A percentile compares a stretch with the other conserved stretches of the same genome.
Evolutionary conservation across 176 grass and related monocot species (phyloP).

Genomic region (Juncus effusus): DNA sequence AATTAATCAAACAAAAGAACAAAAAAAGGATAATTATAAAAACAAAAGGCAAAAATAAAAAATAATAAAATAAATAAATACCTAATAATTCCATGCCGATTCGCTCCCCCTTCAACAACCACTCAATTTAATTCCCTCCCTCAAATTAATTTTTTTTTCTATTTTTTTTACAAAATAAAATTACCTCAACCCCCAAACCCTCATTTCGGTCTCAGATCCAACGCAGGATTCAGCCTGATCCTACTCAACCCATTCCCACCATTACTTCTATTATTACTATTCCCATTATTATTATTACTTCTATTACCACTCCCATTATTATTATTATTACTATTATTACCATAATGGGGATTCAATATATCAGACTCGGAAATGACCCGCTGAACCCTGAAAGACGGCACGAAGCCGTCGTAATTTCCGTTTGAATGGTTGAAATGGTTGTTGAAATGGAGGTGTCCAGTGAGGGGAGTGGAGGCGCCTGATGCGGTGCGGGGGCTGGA

Average conservation of each 20-base stretch:
- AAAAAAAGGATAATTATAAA: background rate
- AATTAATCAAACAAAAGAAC: background rate
- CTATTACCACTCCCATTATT: too few relatives aligned
- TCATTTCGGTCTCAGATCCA: slow-evolving; percentile 45
- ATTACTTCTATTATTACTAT: background rate
- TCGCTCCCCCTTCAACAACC: slow-evolving; percentile 1
- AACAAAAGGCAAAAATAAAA: too few relatives aligned
- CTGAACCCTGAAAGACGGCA: slow-evolving; percentile 45
- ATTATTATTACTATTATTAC: slow-evolving; percentile 40
- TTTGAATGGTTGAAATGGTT: slow-evolving; percentile 38
- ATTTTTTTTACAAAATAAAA: slow-evolving; percentile 24
- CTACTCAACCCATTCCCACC: slow-evolving; percentile 44
- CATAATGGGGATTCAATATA: slow-evolving; percentile 68
- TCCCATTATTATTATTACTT: too few relatives aligned
- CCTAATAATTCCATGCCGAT: slow-evolving; percentile 13
- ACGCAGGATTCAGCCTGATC: slow-evolving; percentile 55
- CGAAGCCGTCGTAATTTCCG: slow-evolving; percentile 33
- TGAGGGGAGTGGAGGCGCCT: slow-evolving; percentile 80
- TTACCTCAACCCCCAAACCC: slow-evolving; percentile 23
- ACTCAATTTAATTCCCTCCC: background rate
- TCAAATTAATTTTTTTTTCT: slow-evolving; percentile 14
- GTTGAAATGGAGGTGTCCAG: slow-evolving; percentile 68
- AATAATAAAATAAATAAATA: slow-evolving; percentile 18
- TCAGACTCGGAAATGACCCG: slow-evolving; percentile 55
- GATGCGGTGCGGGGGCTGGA: slow-evolving; percentile 91